Evolutionary conservation across 2,329 filamentous ascomycete species (phyloP).

Genomic region (Colletotrichum tropicale): DNA sequence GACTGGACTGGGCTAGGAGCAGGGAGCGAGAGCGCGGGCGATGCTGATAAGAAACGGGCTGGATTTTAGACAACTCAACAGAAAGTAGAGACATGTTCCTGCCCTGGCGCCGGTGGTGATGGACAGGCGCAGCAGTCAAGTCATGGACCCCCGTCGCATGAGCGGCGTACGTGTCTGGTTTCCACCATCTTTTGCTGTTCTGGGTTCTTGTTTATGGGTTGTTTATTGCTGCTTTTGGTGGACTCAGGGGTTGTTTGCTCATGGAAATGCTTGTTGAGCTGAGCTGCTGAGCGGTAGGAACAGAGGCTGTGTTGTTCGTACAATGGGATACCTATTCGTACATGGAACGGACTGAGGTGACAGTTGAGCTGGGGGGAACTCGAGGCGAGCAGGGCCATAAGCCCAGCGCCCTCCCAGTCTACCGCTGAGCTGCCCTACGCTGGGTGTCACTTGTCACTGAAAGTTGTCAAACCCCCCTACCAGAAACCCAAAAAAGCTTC

Average conservation of each 20-base stretch:
- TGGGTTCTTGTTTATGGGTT: neutral
- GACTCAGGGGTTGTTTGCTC: neutral
- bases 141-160: neutral
- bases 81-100: neutral
- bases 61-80: conserved; percentile 7
- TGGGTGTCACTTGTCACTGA: neutral
- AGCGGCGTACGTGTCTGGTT: neutral
- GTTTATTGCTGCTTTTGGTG: neutral
- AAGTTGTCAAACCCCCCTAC: neutral
- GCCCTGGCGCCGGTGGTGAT: neutral
- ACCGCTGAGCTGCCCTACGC: neutral
- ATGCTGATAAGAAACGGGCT: conserved; percentile 13
- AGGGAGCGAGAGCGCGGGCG: neutral
- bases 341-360: no score
- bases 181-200: neutral
- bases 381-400: neutral
- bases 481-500: conserved; percentile 3
- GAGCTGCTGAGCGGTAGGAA: neutral
- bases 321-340: no score
- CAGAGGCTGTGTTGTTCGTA: neutral
- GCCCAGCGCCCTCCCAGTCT: neutral
- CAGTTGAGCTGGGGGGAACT: neutral
- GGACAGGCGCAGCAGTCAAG: neutral
- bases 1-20: neutral
- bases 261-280: conserved; percentile 13